phyloP scores from a whole-genome alignment of 1,284 basidiomycete genomes.

The Ustanciosporium gigantosporum region DNA sequence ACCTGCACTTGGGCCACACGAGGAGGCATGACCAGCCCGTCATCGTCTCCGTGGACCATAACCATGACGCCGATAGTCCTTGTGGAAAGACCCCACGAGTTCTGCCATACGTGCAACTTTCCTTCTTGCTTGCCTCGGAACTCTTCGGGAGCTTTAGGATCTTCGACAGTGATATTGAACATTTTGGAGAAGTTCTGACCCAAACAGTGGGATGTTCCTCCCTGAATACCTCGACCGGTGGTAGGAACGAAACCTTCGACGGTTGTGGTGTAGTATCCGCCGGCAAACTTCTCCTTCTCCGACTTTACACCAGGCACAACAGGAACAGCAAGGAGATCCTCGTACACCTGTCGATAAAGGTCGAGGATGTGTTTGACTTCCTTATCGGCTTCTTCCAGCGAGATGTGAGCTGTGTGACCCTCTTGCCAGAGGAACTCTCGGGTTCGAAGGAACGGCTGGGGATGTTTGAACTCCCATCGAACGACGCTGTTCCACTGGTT shows the following conservation, averaged over 20 bases:
- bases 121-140: slow-evolving; percentile 54
- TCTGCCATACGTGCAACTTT: slow-evolving; percentile 91
- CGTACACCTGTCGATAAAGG: slow-evolving; percentile 93
- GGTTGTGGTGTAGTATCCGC: slow-evolving; percentile 96
- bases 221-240: slow-evolving; percentile 95
- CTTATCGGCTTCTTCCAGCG: slow-evolving; percentile 82
- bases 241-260: slow-evolving; percentile 98
- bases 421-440: slow-evolving; percentile 99
- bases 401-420: slow-evolving; percentile 93
- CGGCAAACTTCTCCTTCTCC: slow-evolving; percentile 99
- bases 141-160: slow-evolving; percentile 63
- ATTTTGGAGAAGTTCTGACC: slow-evolving; percentile 99
- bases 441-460: slow-evolving; percentile 95
- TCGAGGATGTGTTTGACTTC: slow-evolving; percentile 95
- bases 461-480: slow-evolving; percentile 99
- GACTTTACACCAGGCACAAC: slow-evolving; percentile 96
- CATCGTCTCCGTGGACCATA: slow-evolving; percentile 98
- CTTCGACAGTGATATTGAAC: slow-evolving; percentile 98
- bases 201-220: slow-evolving; percentile 93
- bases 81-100: slow-evolving; percentile 98
- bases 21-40: slow-evolving; percentile 92
- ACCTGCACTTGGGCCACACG: slow-evolving; percentile 91
- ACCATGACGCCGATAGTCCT: slow-evolving; percentile 97
- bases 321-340: slow-evolving; percentile 94
- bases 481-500: slow-evolving; percentile 99